Percentiles rank a stretch among this genome's conserved stretches.
Evolutionary conservation across 345 rosid genomes (phyloP).

Genomic region (Bretschneidera sinensis): DNA sequence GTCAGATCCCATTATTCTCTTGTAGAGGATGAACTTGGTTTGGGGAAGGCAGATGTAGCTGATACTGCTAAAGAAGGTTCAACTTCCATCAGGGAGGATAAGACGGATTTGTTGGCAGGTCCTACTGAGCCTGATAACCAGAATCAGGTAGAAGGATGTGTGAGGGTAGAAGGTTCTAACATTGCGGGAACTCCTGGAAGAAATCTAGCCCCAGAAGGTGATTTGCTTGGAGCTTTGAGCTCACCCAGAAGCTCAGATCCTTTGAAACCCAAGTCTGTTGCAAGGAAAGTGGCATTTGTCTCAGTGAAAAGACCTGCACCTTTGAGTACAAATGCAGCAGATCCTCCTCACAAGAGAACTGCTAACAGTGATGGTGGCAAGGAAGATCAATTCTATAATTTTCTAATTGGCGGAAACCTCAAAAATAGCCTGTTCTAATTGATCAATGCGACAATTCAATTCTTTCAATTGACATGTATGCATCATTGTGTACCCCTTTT

Average conservation of each 20-base stretch:
- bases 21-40: constrained; percentile 25
- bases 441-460: background rate
- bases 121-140: background rate
- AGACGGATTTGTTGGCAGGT: constrained; percentile 3
- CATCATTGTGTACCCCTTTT: too few species aligned
- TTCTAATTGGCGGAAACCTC: constrained; percentile 40
- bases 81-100: too few species aligned
- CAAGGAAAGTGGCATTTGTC: constrained; percentile 41
- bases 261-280: background rate
- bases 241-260: constrained; percentile 13
- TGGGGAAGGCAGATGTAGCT: constrained; percentile 17
- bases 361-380: constrained; percentile 14
- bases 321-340: constrained; percentile 15
- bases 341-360: constrained; percentile 8
- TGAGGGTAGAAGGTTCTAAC: constrained; percentile 1
- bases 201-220: constrained; percentile 10
- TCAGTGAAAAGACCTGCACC: constrained; percentile 36
- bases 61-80: constrained; percentile 10
- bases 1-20: too few species aligned
- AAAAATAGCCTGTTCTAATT: constrained; percentile 34
- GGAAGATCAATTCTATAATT: constrained; percentile 40
- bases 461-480: too few species aligned
- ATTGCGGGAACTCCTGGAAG: constrained; percentile 4
- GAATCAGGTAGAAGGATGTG: constrained; percentile 8
- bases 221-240: too few species aligned